Base-by-base conservation (phyloP, 345 rosid species). In the Brassica carinata region DNA sequence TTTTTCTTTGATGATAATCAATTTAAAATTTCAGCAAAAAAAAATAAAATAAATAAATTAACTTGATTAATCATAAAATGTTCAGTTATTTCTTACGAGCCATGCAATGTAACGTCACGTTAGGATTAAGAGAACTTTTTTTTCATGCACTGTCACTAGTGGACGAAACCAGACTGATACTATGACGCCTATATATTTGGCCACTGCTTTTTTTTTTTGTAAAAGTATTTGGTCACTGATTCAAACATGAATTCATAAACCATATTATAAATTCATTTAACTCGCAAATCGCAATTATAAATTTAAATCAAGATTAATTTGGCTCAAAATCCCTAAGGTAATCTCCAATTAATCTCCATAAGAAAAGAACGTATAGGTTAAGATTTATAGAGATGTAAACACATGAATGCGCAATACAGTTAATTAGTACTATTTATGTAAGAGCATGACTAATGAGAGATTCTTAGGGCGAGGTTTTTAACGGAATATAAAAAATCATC, bases 51-150 rank as follows among this genome's bases (percentile, higher is more conserved):
- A n/a, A 80, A 69, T 13, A 1, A 48, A 13, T 13, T 45, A 13
- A 48, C 0, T 48, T 45, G 13, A 45, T 45, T 13, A 33, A 48
- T 48, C 6, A 38, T 8, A 76, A 40, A 69, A 62, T 70, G 17
- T 36, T n/a, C 14, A 59, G 18, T 61, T 77, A 64, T 71, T 71
- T 79, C 74, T 59, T 67, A 48, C 64, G 71, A 33, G 33, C 71
- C 83, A 74, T 80, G 83, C 75, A 80, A 23, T 48, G 55, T 38
- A 75, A 69, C 82, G 78, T 78, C 63, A 72, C 77, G 67, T 45
- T 55, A 18, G 11, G n/a, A 26, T 51, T 33, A 64, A 43, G n/a
- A 53, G 51, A 65, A 57, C 27, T 0, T 40, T 40, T 69, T 15
- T 15, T 64, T 64, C 72, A 65, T 57, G 59, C 64, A 65, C 15